Base-by-base conservation (phyloP, 768 basidiomycete species). In the Pulveroboletus ravenelii region DNA sequence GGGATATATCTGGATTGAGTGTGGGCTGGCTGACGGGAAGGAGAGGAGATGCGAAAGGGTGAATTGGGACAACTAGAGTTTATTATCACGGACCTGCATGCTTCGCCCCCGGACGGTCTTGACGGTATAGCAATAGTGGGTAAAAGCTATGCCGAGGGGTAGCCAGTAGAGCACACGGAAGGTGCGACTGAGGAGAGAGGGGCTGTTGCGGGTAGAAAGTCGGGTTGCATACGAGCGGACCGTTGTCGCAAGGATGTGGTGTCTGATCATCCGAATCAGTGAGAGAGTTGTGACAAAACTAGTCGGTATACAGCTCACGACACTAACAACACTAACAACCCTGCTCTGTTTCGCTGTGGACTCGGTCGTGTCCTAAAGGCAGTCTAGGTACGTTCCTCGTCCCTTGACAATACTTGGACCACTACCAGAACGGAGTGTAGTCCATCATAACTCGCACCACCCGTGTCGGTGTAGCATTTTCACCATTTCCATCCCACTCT, bases 1-100 rank as follows among this genome's bases (percentile, higher is more conserved):
- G 10, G 2, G 85, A 88, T 5, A 75, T 73, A 62, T 88, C 80
- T 31, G 87, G 87, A 62, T 89, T 89, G 49, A 89, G 73, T 30
- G 84, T 86, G 29, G 87, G 76, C 75, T 83, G 87, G 76, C 75
- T 83, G 72, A 61, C 68, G 70, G 48, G 43, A 6, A 40, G 40
- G 15, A 23, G 20, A 27, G 18, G 13, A 30, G 9, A 41, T 23
- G 32, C 12, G 3, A 23, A 15, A 10, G 14, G 42, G 30, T 34
- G 23, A 45, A 45, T 42, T 44, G 30, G 44, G 3, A 44, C 72
- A 49, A 10, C 9, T 20, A 10, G 32, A 14, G 3, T 27, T 23
- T 23, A 23, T 15, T 1, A 9, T 4, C 4, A 47, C 58, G 41
- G 55, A 85, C 86, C 82, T 87, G 84, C 86, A 89, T 89, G 58